phyloP scores from a whole-genome alignment of 345 rosid genomes.

The Punica granatum region DNA sequence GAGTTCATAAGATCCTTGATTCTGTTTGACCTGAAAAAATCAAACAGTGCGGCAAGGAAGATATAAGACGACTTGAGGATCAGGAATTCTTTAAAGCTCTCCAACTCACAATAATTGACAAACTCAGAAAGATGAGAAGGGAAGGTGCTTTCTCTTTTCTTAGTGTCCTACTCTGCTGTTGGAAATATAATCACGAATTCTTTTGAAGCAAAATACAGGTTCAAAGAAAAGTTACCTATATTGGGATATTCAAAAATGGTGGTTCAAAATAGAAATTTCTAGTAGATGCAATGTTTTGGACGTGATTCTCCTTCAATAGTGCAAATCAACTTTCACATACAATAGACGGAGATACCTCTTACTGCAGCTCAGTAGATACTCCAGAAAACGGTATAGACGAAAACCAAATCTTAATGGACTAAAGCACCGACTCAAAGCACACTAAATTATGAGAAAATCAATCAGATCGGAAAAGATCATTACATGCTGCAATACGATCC shows the following conservation, averaged over 20 bases:
- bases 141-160: not conserved
- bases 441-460: not conserved
- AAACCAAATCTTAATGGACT: not conserved
- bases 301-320: not conserved
- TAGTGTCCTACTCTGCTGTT: not conserved
- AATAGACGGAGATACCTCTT: not conserved
- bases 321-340: not conserved
- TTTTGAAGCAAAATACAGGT: not conserved
- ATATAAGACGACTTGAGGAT: not conserved
- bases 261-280: not conserved
- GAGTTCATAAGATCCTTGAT: slow-evolving; percentile 62
- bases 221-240: not conserved
- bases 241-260: not conserved
- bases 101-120: not conserved
- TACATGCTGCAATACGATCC: not conserved
- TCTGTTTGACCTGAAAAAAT: slow-evolving; percentile 60
- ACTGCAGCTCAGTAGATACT: not conserved
- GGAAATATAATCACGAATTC: not conserved
- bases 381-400: not conserved
- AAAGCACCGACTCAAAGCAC: no score
- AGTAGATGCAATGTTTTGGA: not conserved
- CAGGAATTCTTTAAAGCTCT: not conserved
- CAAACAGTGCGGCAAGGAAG: no score
- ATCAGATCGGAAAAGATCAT: not conserved
- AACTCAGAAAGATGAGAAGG: not conserved